Percentiles rank a stretch among this genome's conserved stretches.
phyloP scores from a whole-genome alignment of 1,139 yeast species.

The Geotrichum candidum region DNA sequence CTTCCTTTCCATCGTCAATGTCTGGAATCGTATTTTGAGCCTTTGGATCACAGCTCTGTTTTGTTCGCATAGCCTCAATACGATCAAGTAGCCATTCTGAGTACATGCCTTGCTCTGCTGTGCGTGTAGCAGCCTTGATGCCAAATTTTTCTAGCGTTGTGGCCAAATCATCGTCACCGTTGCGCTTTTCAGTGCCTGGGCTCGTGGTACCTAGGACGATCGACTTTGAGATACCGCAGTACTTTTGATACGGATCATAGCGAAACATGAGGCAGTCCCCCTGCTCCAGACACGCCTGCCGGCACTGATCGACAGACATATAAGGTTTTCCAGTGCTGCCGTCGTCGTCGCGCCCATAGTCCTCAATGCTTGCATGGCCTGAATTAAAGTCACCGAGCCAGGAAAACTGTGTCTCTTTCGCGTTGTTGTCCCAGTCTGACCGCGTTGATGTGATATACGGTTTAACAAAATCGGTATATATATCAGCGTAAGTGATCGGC shows the following conservation, averaged over 20 bases:
- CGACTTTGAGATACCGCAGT: conserved; percentile 30
- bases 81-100: conserved; percentile 18
- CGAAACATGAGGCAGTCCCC: conserved; percentile 31
- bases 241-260: conserved; percentile 29
- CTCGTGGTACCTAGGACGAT: conserved; percentile 29
- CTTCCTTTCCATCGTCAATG: conserved; percentile 29
- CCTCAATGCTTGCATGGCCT: conserved; percentile 11
- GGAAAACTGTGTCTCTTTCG: conserved; percentile 27
- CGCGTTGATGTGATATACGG: conserved; percentile 25
- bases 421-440: conserved; percentile 31
- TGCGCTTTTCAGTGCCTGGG: conserved; percentile 10
- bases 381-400: conserved; percentile 20
- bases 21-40: conserved; percentile 27
- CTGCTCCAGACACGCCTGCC: conserved; percentile 24
- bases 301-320: conserved; percentile 25
- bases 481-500: conserved; percentile 21
- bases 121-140: conserved; percentile 5
- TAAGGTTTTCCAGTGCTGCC: conserved; percentile 20
- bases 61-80: conserved; percentile 25
- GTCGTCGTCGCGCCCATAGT: conserved; percentile 13
- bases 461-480: conserved; percentile 27
- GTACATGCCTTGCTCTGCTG: conserved; percentile 13
- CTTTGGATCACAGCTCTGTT: conserved; percentile 25
- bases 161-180: conserved; percentile 19
- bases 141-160: conserved; percentile 11